Base-by-base conservation (phyloP, 208 protist species). In the Trypanosoma theileri region DNA sequence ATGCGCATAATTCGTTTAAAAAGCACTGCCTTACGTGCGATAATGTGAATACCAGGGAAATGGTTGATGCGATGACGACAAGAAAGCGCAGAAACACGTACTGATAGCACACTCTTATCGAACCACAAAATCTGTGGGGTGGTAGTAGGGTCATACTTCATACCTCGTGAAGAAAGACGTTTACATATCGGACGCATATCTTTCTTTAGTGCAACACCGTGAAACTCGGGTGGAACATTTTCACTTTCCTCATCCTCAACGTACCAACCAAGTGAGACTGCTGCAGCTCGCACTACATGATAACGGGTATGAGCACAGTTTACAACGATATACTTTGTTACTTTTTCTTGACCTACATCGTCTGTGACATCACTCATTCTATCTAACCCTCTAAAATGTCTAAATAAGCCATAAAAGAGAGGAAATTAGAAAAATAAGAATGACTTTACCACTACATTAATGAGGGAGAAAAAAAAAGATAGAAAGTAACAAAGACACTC, bases 1-100 rank as follows among this genome's bases (percentile, higher is more conserved):
- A 93, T 84, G 42, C 76, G 69, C 84, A 94, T 97, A 13, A 98
- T 69, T 10, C 93, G 96, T 24, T 69, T 71, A 59, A 96, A 96
- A 0, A 98, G 80, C 11, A 74, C 59, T 40, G 89, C 91, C 77
- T 98, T 98, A 28, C 95, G 76, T 1, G 86, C 82, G n/a, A 98
- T 85, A 26, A 84, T 75, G 46, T 88, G 51, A 89, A 98, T 98
- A 1, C 77, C 80, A 1, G 91, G 77, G 62, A 96, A 98, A 80
- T 98, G 97, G 75, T 98, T 98, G 17, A 98, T 82, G 0, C 88
- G 78, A 72, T 98, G 94, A 46, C 77, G 83, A 40, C 69, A 79
- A 21, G 61, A 66, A 57, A 98, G 60, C 11, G 45, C 67, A 12
- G 82, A 77, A 1, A 98, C 85, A 28, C 88, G 75, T 3, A 81